phyloP scores from a whole-genome alignment of 441 rosid genomes.

The Adansonia rubrostipa region DNA sequence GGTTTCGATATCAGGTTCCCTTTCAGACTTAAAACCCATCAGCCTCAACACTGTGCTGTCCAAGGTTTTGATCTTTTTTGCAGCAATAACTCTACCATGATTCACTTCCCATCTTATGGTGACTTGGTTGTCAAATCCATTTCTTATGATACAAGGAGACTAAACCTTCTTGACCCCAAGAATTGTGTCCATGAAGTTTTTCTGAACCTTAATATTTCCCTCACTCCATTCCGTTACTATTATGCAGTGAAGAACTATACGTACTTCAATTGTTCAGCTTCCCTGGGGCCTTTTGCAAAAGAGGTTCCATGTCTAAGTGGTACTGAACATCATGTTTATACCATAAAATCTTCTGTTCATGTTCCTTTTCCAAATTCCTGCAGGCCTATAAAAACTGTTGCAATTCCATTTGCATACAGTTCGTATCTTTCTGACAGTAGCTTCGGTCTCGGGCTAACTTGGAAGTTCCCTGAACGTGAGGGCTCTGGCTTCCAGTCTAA shows the following conservation, averaged over 20 bases:
- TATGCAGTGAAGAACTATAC: slow-evolving; percentile 51
- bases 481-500: slow-evolving; percentile 11
- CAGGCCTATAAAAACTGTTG: slow-evolving; percentile 44
- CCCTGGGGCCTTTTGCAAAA: slow-evolving; percentile 31
- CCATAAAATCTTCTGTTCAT: slow-evolving; percentile 33
- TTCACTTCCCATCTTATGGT: slow-evolving; percentile 53
- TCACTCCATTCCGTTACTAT: slow-evolving; percentile 54
- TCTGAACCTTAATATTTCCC: slow-evolving; percentile 60
- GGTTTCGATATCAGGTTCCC: slow-evolving; percentile 48
- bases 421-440: slow-evolving; percentile 55
- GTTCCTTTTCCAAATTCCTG: slow-evolving; percentile 41
- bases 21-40: slow-evolving; percentile 37
- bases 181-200: slow-evolving; percentile 65
- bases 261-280: slow-evolving; percentile 59
- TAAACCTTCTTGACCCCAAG: slow-evolving; percentile 54
- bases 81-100: slow-evolving; percentile 44
- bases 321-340: slow-evolving; percentile 46
- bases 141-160: slow-evolving; percentile 35
- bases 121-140: slow-evolving; percentile 55
- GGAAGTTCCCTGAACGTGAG: slow-evolving; percentile 41
- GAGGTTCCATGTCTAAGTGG: slow-evolving; percentile 63
- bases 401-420: slow-evolving; percentile 58
- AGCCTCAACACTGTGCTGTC: slow-evolving; percentile 32
- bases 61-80: slow-evolving; percentile 51
- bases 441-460: slow-evolving; percentile 67